Evolutionary conservation across 2,329 filamentous ascomycete species (phyloP).

Genomic region (Ilyonectria destructans): DNA sequence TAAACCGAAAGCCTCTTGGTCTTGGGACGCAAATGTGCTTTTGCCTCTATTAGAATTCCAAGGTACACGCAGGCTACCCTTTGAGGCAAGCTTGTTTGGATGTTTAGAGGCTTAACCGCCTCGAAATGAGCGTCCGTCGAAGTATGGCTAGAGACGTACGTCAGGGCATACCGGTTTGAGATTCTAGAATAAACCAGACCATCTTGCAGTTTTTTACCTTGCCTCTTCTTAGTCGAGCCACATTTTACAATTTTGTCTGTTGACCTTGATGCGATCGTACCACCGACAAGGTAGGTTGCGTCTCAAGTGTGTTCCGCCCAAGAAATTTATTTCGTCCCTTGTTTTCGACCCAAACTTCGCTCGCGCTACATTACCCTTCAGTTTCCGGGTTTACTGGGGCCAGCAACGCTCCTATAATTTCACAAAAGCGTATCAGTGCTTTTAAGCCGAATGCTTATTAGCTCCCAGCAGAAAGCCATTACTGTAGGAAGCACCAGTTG

Average conservation of each 20-base stretch:
- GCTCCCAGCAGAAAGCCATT: no score
- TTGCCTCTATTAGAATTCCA: no score
- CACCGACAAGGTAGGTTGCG: neutral
- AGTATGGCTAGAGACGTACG: no score
- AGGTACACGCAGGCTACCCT: no score
- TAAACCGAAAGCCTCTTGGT: neutral
- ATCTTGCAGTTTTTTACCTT: no score
- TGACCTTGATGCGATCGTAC: neutral
- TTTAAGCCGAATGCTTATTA: no score
- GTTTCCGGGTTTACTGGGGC: neutral
- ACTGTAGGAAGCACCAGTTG: no score
- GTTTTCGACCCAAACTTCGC: neutral
- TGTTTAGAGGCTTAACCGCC: no score
- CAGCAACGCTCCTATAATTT: neutral
- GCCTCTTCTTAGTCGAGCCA: neutral
- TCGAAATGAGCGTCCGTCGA: no score
- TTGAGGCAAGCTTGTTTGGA: no score
- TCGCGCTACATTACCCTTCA: neutral
- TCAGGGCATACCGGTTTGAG: no score
- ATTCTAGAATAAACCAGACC: neutral
- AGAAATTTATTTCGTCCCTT: neutral
- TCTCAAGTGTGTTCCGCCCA: neutral
- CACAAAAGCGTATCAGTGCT: neutral
- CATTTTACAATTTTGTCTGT: neutral
- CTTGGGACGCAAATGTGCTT: no score